phyloP scores from a whole-genome alignment of 169 alveolate species.

The Blepharisma undulans region DNA sequence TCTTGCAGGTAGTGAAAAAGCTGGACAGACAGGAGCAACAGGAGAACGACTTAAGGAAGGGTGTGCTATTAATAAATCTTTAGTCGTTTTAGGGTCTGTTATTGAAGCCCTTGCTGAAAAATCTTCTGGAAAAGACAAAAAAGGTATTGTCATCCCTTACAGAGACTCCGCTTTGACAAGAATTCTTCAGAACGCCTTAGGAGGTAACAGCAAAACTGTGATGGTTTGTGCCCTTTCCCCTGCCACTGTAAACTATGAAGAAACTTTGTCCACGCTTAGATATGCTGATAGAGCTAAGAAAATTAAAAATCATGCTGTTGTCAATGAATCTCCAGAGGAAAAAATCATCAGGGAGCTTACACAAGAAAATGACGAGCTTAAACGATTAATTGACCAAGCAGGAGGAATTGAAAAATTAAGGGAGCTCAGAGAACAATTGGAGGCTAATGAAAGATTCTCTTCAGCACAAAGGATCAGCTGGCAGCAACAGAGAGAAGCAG shows the following conservation, averaged over 20 bases:
- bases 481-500: conserved; percentile 53
- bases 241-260: conserved; percentile 88
- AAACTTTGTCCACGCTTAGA: conserved; percentile 86
- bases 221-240: conserved; percentile 92
- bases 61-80: conserved; percentile 89
- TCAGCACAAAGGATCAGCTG: conserved; percentile 68
- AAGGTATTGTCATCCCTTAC: conserved; percentile 87
- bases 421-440: conserved; percentile 74
- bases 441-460: conserved; percentile 61
- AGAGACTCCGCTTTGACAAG: conserved; percentile 92
- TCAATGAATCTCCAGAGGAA: conserved; percentile 87
- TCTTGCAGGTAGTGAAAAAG: conserved; percentile 90
- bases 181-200: conserved; percentile 90
- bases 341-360: conserved; percentile 84
- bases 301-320: conserved; percentile 86
- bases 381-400: background rate
- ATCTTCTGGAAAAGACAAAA: conserved; percentile 82
- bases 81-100: conserved; percentile 85
- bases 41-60: conserved; percentile 93
- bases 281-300: conserved; percentile 93
- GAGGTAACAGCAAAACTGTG: conserved; percentile 89
- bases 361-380: conserved; percentile 45
- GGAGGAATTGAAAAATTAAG: conserved; percentile 39
- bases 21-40: conserved; percentile 89
- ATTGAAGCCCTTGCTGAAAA: conserved; percentile 91